phyloP scores from a whole-genome alignment of 2,329 filamentous ascomycete genomes.

The Dissoconium aciculare region DNA sequence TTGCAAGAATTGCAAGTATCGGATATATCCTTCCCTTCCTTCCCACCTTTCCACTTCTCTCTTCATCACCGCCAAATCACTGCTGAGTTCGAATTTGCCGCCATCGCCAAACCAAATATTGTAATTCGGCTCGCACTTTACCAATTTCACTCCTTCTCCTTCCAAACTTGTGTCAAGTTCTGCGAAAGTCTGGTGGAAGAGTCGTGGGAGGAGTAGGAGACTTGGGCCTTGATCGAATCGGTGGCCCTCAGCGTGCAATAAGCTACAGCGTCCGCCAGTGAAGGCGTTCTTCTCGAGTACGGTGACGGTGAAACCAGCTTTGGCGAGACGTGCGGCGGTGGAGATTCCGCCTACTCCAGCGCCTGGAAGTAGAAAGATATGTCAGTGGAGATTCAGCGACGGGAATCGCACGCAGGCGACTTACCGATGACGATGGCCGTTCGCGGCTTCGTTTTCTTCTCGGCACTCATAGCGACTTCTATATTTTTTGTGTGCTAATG shows the following conservation, averaged over 20 bases:
- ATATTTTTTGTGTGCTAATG: no score
- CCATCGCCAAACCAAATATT: constrained; percentile 58
- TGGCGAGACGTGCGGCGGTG: constrained; percentile 54
- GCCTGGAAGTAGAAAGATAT: constrained; percentile 30
- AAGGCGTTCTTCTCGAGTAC: constrained; percentile 65
- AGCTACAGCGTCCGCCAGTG: constrained; percentile 55
- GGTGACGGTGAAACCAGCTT: constrained; percentile 55
- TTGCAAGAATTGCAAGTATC: constrained; percentile 51
- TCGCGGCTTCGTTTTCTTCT: constrained; percentile 21
- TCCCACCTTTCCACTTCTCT: constrained; percentile 57
- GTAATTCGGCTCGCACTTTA: constrained; percentile 65
- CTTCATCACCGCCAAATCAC: constrained; percentile 59
- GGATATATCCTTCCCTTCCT: constrained; percentile 52
- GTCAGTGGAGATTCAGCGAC: neutral
- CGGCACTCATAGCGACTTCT: neutral
- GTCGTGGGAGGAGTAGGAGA: constrained; percentile 52
- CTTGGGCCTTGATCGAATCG: constrained; percentile 67
- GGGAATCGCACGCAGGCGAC: constrained; percentile 9
- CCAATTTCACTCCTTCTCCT: constrained; percentile 49
- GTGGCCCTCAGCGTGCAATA: constrained; percentile 45
- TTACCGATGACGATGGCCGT: constrained; percentile 41
- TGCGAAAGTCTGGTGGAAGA: constrained; percentile 54
- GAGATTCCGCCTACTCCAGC: constrained; percentile 58
- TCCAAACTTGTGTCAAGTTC: constrained; percentile 54
- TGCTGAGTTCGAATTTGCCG: constrained; percentile 46